Evolutionary conservation across 306 rosid species (phyloP).

Genomic region (Sophora flavescens): DNA sequence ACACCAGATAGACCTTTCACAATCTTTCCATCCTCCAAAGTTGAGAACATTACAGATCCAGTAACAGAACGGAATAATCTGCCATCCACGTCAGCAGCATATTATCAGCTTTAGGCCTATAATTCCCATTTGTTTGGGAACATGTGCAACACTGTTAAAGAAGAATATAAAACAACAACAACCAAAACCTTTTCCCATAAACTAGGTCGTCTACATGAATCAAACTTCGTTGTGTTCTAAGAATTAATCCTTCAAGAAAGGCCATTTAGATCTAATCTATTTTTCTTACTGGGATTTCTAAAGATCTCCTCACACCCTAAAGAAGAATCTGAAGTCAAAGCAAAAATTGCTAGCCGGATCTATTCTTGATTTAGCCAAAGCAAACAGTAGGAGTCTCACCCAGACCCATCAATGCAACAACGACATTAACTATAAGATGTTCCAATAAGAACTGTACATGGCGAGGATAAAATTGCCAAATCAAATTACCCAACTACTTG

Average conservation of each 20-base stretch:
- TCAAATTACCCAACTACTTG: constrained; percentile 67
- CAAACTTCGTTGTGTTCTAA: not conserved
- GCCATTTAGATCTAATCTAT: not conserved
- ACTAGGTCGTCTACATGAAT: not conserved
- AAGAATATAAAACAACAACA: not conserved
- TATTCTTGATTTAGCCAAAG: not conserved
- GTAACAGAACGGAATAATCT: constrained; percentile 60
- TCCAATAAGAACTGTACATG: constrained; percentile 23
- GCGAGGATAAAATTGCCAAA: constrained; percentile 26
- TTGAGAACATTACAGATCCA: constrained; percentile 83
- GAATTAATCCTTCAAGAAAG: not conserved
- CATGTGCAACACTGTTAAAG: constrained; percentile 9
- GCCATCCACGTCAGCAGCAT: constrained; percentile 43
- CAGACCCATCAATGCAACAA: constrained; percentile 15
- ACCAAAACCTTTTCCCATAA: too few relatives aligned
- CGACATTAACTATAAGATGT: constrained; percentile 26
- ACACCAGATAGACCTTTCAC: constrained; percentile 92
- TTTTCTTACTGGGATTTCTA: too few relatives aligned
- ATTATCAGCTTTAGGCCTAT: constrained; percentile 34
- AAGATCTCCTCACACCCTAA: too few relatives aligned
- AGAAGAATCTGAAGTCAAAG: not conserved
- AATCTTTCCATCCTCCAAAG: constrained; percentile 83
- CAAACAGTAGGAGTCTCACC: not conserved
- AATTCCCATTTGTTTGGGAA: constrained; percentile 10
- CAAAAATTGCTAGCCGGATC: not conserved